phyloP scores from a whole-genome alignment of 306 rosid genomes.

The Rosa chinensis region DNA sequence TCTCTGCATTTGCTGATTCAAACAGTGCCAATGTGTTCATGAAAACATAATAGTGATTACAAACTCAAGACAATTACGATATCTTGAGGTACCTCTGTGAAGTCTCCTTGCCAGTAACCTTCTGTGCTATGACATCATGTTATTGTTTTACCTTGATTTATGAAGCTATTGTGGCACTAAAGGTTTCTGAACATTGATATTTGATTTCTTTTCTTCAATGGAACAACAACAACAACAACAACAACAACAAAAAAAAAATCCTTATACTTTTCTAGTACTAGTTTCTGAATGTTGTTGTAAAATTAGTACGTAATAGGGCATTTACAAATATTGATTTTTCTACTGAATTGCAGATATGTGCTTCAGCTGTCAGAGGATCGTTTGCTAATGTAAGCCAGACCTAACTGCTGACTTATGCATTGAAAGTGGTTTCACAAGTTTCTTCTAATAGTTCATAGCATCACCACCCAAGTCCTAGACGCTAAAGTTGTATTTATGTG shows the following conservation, averaged over 20 bases:
- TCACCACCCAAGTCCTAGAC: slow-evolving; percentile 37
- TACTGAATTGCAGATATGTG: slow-evolving; percentile 68
- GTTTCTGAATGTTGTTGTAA: slow-evolving; percentile 4
- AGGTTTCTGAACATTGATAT: neutral
- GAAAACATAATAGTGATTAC: neutral
- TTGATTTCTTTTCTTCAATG: neutral
- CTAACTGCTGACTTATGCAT: slow-evolving; percentile 38
- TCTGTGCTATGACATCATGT: neutral
- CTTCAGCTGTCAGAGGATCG: slow-evolving; percentile 80
- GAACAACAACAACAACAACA: neutral
- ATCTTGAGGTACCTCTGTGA: slow-evolving; percentile 9
- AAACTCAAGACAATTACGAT: neutral
- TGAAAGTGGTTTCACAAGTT: slow-evolving; percentile 41
- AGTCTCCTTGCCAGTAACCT: slow-evolving; percentile 6
- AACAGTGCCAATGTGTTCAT: slow-evolving; percentile 1
- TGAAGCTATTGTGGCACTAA: neutral
- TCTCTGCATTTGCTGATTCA: neutral
- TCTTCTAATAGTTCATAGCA: slow-evolving; percentile 32
- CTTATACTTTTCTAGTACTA: slow-evolving; percentile 11
- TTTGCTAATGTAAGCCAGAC: slow-evolving; percentile 81
- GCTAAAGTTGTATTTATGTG: slow-evolving; percentile 35
- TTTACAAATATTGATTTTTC: slow-evolving; percentile 21
- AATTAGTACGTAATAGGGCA: slow-evolving; percentile 6
- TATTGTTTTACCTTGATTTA: neutral
- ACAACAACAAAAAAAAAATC: neutral